Percentiles rank a stretch among this genome's conserved stretches.
phyloP scores from a whole-genome alignment of 306 rosid species.

The Mucuna pruriens region DNA sequence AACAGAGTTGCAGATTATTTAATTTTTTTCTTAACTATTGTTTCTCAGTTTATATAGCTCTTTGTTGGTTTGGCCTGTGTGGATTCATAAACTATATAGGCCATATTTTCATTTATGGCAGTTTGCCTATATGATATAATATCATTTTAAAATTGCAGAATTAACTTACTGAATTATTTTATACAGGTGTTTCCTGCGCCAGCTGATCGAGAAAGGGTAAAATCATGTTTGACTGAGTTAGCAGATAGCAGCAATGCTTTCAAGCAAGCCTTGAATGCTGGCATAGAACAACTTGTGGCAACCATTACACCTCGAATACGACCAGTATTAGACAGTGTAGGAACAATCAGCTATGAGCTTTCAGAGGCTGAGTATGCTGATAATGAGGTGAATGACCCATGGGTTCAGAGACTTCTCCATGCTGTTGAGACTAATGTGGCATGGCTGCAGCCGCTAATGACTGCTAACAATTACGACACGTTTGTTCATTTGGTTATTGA shows the following conservation, averaged over 20 bases:
- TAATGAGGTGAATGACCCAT: constrained; percentile 95
- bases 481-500: constrained; percentile 86
- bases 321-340: constrained; percentile 82
- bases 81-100: neutral
- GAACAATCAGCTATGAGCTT: constrained; percentile 85
- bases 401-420: constrained; percentile 98
- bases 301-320: constrained; percentile 82
- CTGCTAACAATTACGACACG: constrained; percentile 79
- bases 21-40: neutral
- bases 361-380: constrained; percentile 93
- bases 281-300: constrained; percentile 85
- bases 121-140: neutral
- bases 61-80: neutral
- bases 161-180: constrained; percentile 29
- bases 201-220: constrained; percentile 81
- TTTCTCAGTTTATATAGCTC: neutral
- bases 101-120: neutral
- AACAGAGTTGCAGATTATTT: neutral
- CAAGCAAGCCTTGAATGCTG: constrained; percentile 83
- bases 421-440: constrained; percentile 84
- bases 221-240: constrained; percentile 92
- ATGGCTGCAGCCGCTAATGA: constrained; percentile 94
- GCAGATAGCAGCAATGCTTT: constrained; percentile 86
- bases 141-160: constrained; percentile 1
- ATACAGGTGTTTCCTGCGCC: constrained; percentile 82